Base-by-base conservation (phyloP, 768 basidiomycete species). In the Rhodotorula graminis region DNA sequence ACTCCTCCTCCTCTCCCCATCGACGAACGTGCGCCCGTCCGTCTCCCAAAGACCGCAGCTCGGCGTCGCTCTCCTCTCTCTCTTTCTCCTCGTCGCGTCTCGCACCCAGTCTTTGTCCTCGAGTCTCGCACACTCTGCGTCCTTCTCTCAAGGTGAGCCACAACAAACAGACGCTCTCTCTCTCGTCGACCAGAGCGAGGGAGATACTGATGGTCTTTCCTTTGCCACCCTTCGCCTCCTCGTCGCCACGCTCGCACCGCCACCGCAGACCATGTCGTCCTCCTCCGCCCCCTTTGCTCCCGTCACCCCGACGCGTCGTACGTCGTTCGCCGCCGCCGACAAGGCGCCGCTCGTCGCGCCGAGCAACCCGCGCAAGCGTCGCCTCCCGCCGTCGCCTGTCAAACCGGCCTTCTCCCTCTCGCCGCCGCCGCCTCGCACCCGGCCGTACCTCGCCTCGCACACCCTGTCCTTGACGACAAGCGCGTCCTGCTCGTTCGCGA, bases 311-410 rank as follows among this genome's bases (percentile, higher is more conserved):
- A 29, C 29, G 16, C 29, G 37, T 14, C 23, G 64, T 25, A 40
- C 40, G 33, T 31, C 11, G 7, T 27, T 31, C 27, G 31, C 42
- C 23, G 31, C 27, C 19, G 29, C 4, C 23, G n/a, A 62, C 25
- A 9, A 18, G 18, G 8, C 47, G 18, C 49, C 46, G 57, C 37
- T 40, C 50, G 64, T 25, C 33, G 4, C 61, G 55, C 62, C 44
- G n/a, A 46, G 29, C 14, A 67, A 33, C 40, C n/a, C 67, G 23
- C 71, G 71, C 42, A 72, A 72, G 50, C 71, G 71, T 25, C 63
- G 67, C 1, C 67, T 59, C 23, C 58, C 58, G 4, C 21, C 12
- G 23, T 59, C 58, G 40, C 58, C 58, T 23, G 40, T 27, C 58
- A 18, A 25, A 11, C 16, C 47, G 0, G n/a, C 29, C 23, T 50